Evolutionary conservation across 345 rosid species (phyloP).

Genomic region (Eucalyptus lansdowneana): DNA sequence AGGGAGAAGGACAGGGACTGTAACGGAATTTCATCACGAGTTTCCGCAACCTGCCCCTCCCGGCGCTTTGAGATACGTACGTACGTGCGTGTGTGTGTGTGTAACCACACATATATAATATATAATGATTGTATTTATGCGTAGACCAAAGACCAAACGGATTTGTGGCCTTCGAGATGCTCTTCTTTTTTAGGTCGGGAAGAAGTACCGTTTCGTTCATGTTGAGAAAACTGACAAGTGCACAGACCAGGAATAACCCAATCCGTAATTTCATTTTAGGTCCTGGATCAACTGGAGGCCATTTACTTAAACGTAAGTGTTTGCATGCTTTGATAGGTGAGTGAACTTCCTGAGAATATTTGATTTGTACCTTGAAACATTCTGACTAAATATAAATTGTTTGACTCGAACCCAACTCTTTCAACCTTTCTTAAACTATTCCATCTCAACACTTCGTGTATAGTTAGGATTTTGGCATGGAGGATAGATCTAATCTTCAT

Average conservation of each 20-base stretch:
- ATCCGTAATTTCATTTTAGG: neutral
- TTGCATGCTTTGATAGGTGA: neutral
- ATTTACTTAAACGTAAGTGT: neutral
- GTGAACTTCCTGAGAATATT: fast-evolving
- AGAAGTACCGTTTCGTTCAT: neutral
- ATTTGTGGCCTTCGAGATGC: too few relatives aligned
- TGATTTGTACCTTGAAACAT: neutral
- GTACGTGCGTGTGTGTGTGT: too few relatives aligned
- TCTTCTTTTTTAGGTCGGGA: neutral
- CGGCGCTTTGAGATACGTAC: neutral
- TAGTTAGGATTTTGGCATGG: neutral
- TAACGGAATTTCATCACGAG: neutral
- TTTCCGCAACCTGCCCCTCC: neutral
- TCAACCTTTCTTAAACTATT: neutral
- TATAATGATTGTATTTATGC: neutral
- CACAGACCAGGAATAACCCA: fast-evolving
- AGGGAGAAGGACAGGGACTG: neutral
- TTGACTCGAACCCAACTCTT: neutral
- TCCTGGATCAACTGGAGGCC: fast-evolving
- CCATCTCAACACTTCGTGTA: fast-evolving
- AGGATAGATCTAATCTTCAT: neutral
- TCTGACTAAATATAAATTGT: neutral
- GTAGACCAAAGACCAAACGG: neutral
- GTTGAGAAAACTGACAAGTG: neutral
- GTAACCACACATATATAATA: too few relatives aligned